Percentiles rank a stretch among this genome's conserved stretches.
phyloP scores from a whole-genome alignment of 345 rosid species.

The Geranium rotundifolium region DNA sequence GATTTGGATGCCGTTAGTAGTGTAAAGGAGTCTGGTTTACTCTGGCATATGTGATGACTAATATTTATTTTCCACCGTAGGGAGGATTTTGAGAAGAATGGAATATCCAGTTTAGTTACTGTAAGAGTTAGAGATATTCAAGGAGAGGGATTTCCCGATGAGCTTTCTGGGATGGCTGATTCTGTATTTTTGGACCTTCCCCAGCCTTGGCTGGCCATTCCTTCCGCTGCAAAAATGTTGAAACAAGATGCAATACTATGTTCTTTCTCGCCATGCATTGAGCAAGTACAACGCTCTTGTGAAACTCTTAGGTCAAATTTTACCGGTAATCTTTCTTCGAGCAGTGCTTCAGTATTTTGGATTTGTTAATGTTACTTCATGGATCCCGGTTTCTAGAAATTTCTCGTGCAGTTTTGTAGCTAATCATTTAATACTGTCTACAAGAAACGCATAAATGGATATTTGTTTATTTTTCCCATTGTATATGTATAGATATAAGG shows the following conservation, averaged over 20 bases:
- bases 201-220: slow-evolving; percentile 75
- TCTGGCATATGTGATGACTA: background rate
- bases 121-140: slow-evolving; percentile 89
- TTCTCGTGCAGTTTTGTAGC: too few relatives aligned
- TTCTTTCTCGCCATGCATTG: slow-evolving; percentile 94
- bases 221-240: slow-evolving; percentile 73
- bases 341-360: background rate
- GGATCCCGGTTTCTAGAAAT: too few relatives aligned
- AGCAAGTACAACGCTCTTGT: slow-evolving; percentile 86
- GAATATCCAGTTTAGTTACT: slow-evolving; percentile 54
- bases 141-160: slow-evolving; percentile 81
- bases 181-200: slow-evolving; percentile 78
- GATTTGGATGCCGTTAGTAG: too few relatives aligned
- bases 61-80: slow-evolving; percentile 20
- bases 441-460: background rate
- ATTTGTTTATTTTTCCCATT: background rate
- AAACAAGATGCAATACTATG: slow-evolving; percentile 72
- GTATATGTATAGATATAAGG: slow-evolving; percentile 51
- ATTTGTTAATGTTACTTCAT: too few relatives aligned
- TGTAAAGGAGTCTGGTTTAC: background rate
- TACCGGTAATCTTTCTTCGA: slow-evolving; percentile 34
- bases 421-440: too few relatives aligned
- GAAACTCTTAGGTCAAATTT: slow-evolving; percentile 60
- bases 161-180: slow-evolving; percentile 48
- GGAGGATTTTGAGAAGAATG: slow-evolving; percentile 80